These are phyloP conservation scores for Ustilago bromivora DNA, from an alignment of 1,284 basidiomycete genomes.

Conservation along the genomic window DNA sequence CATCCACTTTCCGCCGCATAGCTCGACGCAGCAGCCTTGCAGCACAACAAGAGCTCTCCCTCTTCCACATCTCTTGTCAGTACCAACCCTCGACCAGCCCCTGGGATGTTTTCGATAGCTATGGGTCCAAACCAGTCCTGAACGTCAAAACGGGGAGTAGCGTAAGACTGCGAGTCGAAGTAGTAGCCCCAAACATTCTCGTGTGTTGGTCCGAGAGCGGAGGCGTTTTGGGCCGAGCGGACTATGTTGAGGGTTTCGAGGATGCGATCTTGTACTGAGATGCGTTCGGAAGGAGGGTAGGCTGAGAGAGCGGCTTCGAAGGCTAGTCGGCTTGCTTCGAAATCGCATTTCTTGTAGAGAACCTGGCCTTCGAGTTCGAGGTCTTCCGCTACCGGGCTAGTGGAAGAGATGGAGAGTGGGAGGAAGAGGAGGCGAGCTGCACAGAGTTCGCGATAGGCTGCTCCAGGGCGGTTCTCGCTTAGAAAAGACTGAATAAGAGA, in stretches of 20 bases:
- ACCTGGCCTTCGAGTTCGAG: conserved; percentile 49
- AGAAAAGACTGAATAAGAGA: conserved; percentile 34
- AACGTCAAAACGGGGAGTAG: conserved; percentile 54
- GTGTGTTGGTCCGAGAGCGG: conserved; percentile 43
- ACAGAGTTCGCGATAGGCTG: conserved; percentile 48
- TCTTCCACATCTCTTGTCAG: conserved; percentile 58
- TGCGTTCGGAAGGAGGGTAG: conserved; percentile 17
- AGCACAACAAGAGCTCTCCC: conserved; percentile 63
- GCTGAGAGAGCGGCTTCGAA: conserved; percentile 42
- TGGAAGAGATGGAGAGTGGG: conserved; percentile 9
- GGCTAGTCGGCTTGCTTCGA: conserved; percentile 22
- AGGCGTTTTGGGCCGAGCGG: conserved; percentile 33
- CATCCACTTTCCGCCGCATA: conserved; percentile 60
- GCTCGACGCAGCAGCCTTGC: conserved; percentile 58
- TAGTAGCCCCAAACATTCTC: conserved; percentile 57
- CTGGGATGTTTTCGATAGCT: conserved; percentile 56
- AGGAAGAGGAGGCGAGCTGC: conserved; percentile 38
- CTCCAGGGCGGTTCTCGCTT: conserved; percentile 37
- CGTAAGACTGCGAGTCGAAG: conserved; percentile 47
- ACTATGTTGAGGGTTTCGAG: conserved; percentile 36
- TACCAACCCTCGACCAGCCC: conserved; percentile 65
- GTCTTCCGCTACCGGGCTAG: conserved; percentile 21
- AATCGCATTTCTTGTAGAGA: conserved; percentile 38
- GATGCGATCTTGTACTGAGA: conserved; percentile 34
- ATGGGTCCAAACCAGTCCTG: conserved; percentile 62